A percentile compares a stretch with the other conserved stretches of the same genome.
phyloP scores from a whole-genome alignment of 768 basidiomycete genomes.

The Pulveroboletus sp. region DNA sequence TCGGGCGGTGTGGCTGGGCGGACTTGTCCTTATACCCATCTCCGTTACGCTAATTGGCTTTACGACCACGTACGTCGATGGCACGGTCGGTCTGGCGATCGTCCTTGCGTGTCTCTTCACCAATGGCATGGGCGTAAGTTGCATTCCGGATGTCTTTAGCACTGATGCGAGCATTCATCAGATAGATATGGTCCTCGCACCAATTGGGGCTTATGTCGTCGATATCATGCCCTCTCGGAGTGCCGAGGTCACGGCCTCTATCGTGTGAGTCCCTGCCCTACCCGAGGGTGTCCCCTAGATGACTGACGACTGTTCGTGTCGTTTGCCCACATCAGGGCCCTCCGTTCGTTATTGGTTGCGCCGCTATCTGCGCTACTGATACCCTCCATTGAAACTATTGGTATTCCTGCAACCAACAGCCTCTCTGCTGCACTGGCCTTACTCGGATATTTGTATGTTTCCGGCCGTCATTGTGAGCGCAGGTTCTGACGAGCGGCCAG shows the following conservation, averaged over 20 bases:
- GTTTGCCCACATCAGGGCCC: conserved; percentile 5
- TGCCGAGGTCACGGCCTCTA: conserved; percentile 57
- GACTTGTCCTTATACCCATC: conserved; percentile 46
- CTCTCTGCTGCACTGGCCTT: conserved; percentile 43
- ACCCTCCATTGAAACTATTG: conserved; percentile 48
- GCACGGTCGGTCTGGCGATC: conserved; percentile 44
- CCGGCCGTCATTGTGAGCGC: not conserved
- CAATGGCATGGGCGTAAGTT: conserved; percentile 20
- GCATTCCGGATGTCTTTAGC: not conserved
- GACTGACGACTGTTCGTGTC: not conserved
- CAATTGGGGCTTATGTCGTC: conserved; percentile 51
- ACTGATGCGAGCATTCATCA: conserved; percentile 18
- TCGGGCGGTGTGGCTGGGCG: conserved; percentile 45
- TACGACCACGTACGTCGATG: conserved; percentile 46
- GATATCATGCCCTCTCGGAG: conserved; percentile 58
- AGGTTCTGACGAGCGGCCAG: conserved; percentile 30
- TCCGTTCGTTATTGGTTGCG: conserved; percentile 21
- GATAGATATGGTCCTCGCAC: conserved; percentile 55
- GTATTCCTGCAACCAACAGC: conserved; percentile 46
- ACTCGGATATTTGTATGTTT: conserved; percentile 50
- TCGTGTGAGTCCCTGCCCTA: conserved; percentile 36
- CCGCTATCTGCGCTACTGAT: conserved; percentile 15
- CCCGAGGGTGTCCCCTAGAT: not conserved
- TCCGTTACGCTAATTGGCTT: conserved; percentile 48
- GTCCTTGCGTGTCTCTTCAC: conserved; percentile 54